Evolutionary conservation across 345 rosid genomes (phyloP), one percentile per base, ranked within the genome.

Genomic region (Eucalyptus tenuipes): DNA sequence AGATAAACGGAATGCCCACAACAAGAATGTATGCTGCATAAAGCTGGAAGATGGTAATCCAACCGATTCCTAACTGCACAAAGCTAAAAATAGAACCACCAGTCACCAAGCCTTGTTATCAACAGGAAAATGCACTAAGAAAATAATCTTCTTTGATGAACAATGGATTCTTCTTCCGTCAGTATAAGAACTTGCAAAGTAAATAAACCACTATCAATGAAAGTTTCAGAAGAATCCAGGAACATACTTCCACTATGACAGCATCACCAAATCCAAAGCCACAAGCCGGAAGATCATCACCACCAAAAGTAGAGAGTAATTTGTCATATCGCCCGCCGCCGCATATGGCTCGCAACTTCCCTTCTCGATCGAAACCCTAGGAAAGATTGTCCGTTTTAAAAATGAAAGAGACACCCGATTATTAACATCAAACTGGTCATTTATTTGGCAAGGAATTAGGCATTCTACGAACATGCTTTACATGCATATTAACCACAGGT

Each of bases 251-350:
- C 48, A 96, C 91, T 33, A 97, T 93, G 40, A 97, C 99, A 87
- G 99, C 99, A 92, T 97, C 98, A 9, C 99, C 99, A 84, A 97
- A 97, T 88, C 99, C 99, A 92, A 97, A 97, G 89, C 99, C 99
- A 92, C 99, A 97, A 66, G 99, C 99, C 52, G 99, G 99, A 88
- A 94, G 59, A 91, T 96, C 99, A 91, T 96, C 98, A 89, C 98
- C 98, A 42, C 99, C 99, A 93, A 93, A 97, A 15, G 99, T 96
- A 33, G 98, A 97, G 86, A 96, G 96, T 88, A 97, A 91, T 66
- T 90, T 92, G 90, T 97, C 99, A 86, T 97, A 96, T 89, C 97
- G 93, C 81, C 99, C 99, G 49, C 99, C 98, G 33, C 99, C 99
- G 86, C 99, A 96, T 88, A 97, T 96, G 88, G 99, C 99, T 93